These are phyloP conservation scores for Cinnamomum micranthum DNA, from an alignment of 164 flowering plant genomes.

Conservation along the genomic window DNA sequence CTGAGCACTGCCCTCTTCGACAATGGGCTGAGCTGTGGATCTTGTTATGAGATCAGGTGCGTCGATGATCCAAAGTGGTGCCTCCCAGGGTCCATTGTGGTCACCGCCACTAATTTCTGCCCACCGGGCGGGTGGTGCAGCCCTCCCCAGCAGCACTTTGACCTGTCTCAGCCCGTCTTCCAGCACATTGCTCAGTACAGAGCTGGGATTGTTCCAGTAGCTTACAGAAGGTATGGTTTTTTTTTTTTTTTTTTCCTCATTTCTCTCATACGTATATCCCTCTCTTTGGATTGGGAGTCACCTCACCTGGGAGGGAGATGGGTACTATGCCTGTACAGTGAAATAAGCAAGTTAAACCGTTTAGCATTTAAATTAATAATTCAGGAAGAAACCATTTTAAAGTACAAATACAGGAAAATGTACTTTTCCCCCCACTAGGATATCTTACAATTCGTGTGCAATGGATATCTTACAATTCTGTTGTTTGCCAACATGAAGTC, in stretches of 20 bases:
- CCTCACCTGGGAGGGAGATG: too few species aligned
- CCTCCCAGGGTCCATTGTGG: conserved; percentile 52
- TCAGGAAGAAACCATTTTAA: too few species aligned
- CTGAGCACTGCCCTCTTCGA: conserved; percentile 68
- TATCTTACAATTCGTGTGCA: background rate
- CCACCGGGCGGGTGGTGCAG: conserved; percentile 83
- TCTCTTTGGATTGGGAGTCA: too few species aligned
- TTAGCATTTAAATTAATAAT: too few species aligned
- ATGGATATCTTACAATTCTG: background rate
- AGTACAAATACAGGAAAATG: too few species aligned
- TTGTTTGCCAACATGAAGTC: too few species aligned
- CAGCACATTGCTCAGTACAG: conserved; percentile 59
- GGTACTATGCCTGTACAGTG: too few species aligned
- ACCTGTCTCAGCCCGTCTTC: conserved; percentile 77
- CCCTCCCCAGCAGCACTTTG: conserved; percentile 78
- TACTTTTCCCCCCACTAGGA: background rate
- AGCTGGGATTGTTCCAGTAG: conserved; percentile 78
- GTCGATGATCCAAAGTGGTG: conserved; percentile 57
- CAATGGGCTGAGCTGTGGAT: conserved; percentile 70
- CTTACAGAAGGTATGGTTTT: conserved; percentile 55
- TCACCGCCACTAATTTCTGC: conserved; percentile 85
- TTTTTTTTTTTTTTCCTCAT: background rate
- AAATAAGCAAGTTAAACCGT: too few species aligned
- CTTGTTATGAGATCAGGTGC: conserved; percentile 70
- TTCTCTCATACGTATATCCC: background rate